These are phyloP conservation scores for Camillea tinctor DNA, from an alignment of 2,329 filamentous ascomycete genomes.

Conservation along the genomic window DNA sequence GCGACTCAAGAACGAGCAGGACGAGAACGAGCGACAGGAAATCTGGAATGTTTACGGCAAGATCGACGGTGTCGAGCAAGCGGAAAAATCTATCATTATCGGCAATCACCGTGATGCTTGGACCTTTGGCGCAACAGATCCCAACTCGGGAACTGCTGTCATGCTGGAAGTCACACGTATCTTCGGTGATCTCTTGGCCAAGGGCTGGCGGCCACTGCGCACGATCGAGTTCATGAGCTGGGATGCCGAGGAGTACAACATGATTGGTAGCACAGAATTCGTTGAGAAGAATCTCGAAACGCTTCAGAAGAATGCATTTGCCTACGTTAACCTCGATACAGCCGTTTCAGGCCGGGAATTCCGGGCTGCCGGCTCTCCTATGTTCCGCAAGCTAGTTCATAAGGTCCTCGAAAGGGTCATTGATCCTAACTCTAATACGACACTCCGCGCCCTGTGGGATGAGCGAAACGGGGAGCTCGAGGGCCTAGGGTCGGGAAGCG, in stretches of 20 bases:
- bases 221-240: constrained; percentile 96
- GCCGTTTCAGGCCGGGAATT: constrained; percentile 76
- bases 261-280: constrained; percentile 91
- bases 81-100: constrained; percentile 79
- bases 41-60: constrained; percentile 91
- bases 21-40: constrained; percentile 75
- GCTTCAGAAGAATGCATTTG: constrained; percentile 72
- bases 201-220: constrained; percentile 88
- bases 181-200: constrained; percentile 72
- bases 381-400: constrained; percentile 70
- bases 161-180: constrained; percentile 86
- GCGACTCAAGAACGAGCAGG: constrained; percentile 80
- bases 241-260: constrained; percentile 92
- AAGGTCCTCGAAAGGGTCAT: constrained; percentile 71
- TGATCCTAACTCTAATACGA: constrained; percentile 70
- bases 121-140: constrained; percentile 83
- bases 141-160: constrained; percentile 84
- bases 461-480: constrained; percentile 59
- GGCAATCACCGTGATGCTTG: constrained; percentile 93
- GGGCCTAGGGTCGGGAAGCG: constrained; percentile 71
- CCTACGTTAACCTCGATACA: constrained; percentile 88
- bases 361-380: constrained; percentile 74
- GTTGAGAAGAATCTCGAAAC: constrained; percentile 80
- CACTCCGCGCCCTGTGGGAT: constrained; percentile 77
- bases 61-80: constrained; percentile 81